Evolutionary conservation across 2,329 filamentous ascomycete species (phyloP), one percentile per base, ranked within the genome.

Genomic region (Colletotrichum lentis): DNA sequence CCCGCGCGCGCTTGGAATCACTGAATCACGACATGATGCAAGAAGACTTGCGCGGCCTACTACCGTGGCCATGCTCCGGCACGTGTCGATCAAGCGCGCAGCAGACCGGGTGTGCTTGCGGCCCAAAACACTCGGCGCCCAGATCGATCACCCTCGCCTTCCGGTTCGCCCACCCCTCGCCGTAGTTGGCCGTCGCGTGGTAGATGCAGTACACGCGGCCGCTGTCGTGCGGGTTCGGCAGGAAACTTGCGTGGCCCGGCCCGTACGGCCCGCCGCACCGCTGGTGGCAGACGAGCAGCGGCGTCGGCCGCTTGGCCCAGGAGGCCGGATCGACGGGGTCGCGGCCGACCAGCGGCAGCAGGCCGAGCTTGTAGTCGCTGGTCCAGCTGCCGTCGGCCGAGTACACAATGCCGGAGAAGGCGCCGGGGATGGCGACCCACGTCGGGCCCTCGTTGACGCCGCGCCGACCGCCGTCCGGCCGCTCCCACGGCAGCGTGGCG

Each of bases 371-470:
- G 73, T 88, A 88, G 55, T 81, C 78, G 1, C 81, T 74, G 0
- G 84, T 86, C 85, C 85, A 87, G 79, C 85, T 88, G 74, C 84
- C 84, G 67, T 82, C 85, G 1, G 85, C 86, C 3, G 83, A 85
- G 76, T 83, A 88, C 0, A 82, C 78, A 43, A 88, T 74, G 66
- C 82, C 87, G 0, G 83, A 86, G 67, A 81, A 83, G 10, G 83
- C 83, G 22, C 80, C 80, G 41, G 65, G 65, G 16, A 83, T 80
- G 72, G 87, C 88, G 27, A 88, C 77, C 0, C 84, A 84, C 2
- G 81, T 80, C 0, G 85, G 81, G 0, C 85, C 86, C 72, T 89
- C 86, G 72, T 88, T 86, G 1, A 88, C 86, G 0, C 84, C 81
- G 0, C 75, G 78, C 5, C 79, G 81, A 41, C 81, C 80, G 8